Base-by-base conservation (phyloP, 2,329 filamentous ascomycete genomes). In the Fonsecaea erecta region DNA sequence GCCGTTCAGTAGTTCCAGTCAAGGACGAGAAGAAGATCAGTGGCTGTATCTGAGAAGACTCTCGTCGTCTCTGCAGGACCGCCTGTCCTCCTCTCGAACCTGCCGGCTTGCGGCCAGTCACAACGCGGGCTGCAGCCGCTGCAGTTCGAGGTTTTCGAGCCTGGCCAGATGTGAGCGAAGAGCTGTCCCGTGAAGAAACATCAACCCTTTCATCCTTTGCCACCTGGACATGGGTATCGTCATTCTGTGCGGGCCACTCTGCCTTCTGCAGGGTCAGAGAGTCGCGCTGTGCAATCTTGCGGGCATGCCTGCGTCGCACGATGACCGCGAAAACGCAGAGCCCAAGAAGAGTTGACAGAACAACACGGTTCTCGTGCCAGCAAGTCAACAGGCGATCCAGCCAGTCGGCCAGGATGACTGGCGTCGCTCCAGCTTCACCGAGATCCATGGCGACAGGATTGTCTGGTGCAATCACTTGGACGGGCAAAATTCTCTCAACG, bases 21-120 rank as follows among this genome's bases (percentile, higher is more conserved):
- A 98, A 82, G 0, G 93, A 96, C 1, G 92, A 94, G 80, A 90
- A 98, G 80, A 97, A 98, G 34, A 97, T 79, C 16, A 96, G 77
- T 1, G 90, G 85, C 74, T 94, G 90, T 46, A 80, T 76, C 48
- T n/a, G 35, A 24, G 34, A 53, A 12, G 37, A 53, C 24, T 61
- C 54, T 32, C 32, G 34, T 60, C 35, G 34, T 61, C 18, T 46
- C 12, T 63, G 59, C 5, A 40, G 11, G 3, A 11, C 34, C 26
- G 21, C 40, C 28, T 48, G 43, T 12, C 62, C 53, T 53, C 43
- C 54, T 62, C 53, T 60, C 28, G 62, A n/a, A 9, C 30, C 28
- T 12, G 51, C 21, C 18, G 70, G 71, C 59, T 69, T 71, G 26
- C 69, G 68, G 35, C 71, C 71, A 26, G 68, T 60, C 35, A 72